These are phyloP conservation scores for Penicillium sclerotiorum DNA, from an alignment of 2,329 filamentous ascomycete species.

Conservation along the genomic window DNA sequence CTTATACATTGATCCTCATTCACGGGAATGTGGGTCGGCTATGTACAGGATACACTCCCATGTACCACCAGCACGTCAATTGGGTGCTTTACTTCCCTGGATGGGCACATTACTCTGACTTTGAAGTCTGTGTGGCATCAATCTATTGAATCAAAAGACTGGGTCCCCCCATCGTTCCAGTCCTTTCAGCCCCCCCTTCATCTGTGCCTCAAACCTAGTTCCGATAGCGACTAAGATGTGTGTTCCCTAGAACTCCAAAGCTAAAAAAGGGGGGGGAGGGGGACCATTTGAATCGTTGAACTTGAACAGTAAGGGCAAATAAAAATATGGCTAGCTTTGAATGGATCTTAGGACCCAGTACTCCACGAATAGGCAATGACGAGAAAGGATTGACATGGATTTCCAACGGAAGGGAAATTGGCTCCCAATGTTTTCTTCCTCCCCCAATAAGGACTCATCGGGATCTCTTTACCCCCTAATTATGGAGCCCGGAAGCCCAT, in stretches of 20 bases:
- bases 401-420: constrained; percentile 15
- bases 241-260: too few species aligned
- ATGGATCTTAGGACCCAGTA: neutral
- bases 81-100: neutral
- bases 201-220: too few species aligned
- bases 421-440: constrained; percentile 5
- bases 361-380: constrained; percentile 12
- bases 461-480: constrained; percentile 1
- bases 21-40: too few species aligned
- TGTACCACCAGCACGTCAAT: too few species aligned
- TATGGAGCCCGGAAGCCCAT: constrained; percentile 7
- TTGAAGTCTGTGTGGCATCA: constrained; percentile 1
- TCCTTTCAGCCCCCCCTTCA: too few species aligned
- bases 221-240: neutral
- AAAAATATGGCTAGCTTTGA: too few species aligned
- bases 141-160: neutral
- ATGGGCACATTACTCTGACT: neutral
- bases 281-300: neutral
- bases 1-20: too few species aligned
- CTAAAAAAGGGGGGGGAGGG: neutral
- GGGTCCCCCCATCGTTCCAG: too few species aligned
- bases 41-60: too few species aligned
- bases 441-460: constrained; percentile 2
- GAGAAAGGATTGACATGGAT: too few species aligned
- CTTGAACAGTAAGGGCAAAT: neutral